A percentile compares a stretch with the other conserved stretches of the same genome.
Conservation (phyloP, 2,329 filamentous ascomycete genomes). For the Fusarium austroafricanum region DNA sequence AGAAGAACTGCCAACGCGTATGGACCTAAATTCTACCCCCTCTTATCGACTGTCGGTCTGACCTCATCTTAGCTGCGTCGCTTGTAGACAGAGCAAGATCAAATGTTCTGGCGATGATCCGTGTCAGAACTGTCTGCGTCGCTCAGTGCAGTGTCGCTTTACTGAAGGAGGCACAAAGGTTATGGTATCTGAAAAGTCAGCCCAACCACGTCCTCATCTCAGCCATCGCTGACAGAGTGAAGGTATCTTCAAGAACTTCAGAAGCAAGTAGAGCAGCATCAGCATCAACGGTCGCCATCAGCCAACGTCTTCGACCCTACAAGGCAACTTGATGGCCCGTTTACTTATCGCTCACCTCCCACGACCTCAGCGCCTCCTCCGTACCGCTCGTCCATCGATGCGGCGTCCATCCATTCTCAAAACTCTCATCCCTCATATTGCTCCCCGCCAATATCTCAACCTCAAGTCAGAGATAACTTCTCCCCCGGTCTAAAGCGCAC, state of each 20-base stretch:
- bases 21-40: background rate
- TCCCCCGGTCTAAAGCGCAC: slow-evolving; percentile 20
- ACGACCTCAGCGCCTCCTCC: slow-evolving; percentile 24
- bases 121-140: slow-evolving; percentile 49
- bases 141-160: slow-evolving; percentile 48
- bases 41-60: background rate
- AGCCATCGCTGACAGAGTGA: background rate
- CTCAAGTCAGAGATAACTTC: slow-evolving; percentile 2
- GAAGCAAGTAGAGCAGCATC: slow-evolving; percentile 35
- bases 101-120: slow-evolving; percentile 52
- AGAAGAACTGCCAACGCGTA: slow-evolving; percentile 48
- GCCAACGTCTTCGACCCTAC: slow-evolving; percentile 1
- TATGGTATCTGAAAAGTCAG: slow-evolving; percentile 50
- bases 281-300: slow-evolving; percentile 22
- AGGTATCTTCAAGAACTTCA: slow-evolving; percentile 46
- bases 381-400: slow-evolving; percentile 29
- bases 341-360: slow-evolving; percentile 28
- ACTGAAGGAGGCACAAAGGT: slow-evolving; percentile 47
- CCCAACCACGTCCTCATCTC: background rate
- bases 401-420: slow-evolving; percentile 7
- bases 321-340: background rate
- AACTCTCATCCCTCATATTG: slow-evolving; percentile 20
- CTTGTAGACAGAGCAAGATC: slow-evolving; percentile 52
- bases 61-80: slow-evolving; percentile 42
- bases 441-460: slow-evolving; percentile 19